Evolutionary conservation across 805 yeast species (phyloP).

Genomic region (Candida argentea): DNA sequence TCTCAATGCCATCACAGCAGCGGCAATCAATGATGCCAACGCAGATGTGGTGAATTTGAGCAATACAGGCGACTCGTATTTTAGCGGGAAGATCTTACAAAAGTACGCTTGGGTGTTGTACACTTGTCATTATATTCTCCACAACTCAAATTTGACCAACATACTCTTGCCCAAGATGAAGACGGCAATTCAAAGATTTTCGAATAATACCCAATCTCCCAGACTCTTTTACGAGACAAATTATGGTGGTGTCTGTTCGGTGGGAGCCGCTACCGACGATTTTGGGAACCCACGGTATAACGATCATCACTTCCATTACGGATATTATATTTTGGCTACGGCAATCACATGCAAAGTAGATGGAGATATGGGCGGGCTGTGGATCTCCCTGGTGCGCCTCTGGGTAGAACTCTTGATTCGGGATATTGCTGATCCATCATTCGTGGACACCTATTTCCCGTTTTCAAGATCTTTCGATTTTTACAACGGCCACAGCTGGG

Average conservation of each 20-base stretch:
- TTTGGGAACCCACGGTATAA: slow-evolving; percentile 21
- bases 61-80: slow-evolving; percentile 13
- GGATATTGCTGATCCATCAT: slow-evolving; percentile 58
- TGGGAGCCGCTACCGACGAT: slow-evolving; percentile 11
- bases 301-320: slow-evolving; percentile 26
- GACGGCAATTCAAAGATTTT: slow-evolving; percentile 9
- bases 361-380: slow-evolving; percentile 34
- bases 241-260: slow-evolving; percentile 18
- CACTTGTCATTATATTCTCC: slow-evolving; percentile 12
- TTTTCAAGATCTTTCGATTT: slow-evolving; percentile 59
- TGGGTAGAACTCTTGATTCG: slow-evolving; percentile 56
- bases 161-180: slow-evolving; percentile 8
- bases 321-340: slow-evolving; percentile 17
- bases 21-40: slow-evolving; percentile 6
- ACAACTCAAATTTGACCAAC: slow-evolving; percentile 9
- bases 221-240: slow-evolving; percentile 21
- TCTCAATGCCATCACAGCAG: slow-evolving; percentile 5
- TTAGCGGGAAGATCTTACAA: slow-evolving; percentile 15
- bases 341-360: slow-evolving; percentile 10
- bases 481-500: slow-evolving; percentile 69
- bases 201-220: slow-evolving; percentile 10
- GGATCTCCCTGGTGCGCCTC: slow-evolving; percentile 37
- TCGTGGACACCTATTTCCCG: slow-evolving; percentile 48
- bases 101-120: slow-evolving; percentile 13
- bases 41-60: slow-evolving; percentile 10